phyloP scores from a whole-genome alignment of 768 basidiomycete genomes.

The Auriscalpium microsporum region DNA sequence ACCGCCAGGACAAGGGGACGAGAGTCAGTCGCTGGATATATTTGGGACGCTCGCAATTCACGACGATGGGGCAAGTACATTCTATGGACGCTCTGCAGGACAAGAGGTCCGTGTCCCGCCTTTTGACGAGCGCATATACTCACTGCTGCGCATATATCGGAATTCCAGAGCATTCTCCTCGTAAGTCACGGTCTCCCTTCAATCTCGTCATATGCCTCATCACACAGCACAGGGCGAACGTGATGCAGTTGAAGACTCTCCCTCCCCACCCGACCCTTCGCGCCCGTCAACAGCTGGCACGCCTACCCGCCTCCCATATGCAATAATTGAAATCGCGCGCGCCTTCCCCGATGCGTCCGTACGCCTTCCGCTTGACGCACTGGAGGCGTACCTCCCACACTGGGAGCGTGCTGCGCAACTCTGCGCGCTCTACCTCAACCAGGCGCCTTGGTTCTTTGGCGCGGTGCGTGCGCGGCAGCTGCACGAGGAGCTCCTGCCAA shows the following conservation, averaged over 20 bases:
- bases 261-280: background rate
- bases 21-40: constrained; percentile 51
- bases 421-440: constrained; percentile 63
- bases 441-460: constrained; percentile 75
- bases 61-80: constrained; percentile 62
- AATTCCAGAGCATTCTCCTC: constrained; percentile 6
- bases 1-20: constrained; percentile 15
- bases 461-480: constrained; percentile 57
- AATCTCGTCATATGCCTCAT: background rate
- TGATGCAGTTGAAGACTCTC: background rate
- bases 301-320: background rate
- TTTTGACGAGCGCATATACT: background rate
- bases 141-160: background rate
- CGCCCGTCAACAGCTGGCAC: background rate
- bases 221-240: constrained; percentile 1
- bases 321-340: constrained; percentile 2
- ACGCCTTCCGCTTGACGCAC: constrained; percentile 1
- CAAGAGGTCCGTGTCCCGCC: constrained; percentile 44
- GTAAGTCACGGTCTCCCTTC: constrained; percentile 2
- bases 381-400: constrained; percentile 45
- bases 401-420: constrained; percentile 52
- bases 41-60: constrained; percentile 64
- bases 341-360: constrained; percentile 4
- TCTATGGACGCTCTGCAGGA: constrained; percentile 66
- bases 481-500: constrained; percentile 54